These are phyloP conservation scores for Phoma herbarum DNA, from an alignment of 2,329 filamentous ascomycete species.

Conservation along the genomic window DNA sequence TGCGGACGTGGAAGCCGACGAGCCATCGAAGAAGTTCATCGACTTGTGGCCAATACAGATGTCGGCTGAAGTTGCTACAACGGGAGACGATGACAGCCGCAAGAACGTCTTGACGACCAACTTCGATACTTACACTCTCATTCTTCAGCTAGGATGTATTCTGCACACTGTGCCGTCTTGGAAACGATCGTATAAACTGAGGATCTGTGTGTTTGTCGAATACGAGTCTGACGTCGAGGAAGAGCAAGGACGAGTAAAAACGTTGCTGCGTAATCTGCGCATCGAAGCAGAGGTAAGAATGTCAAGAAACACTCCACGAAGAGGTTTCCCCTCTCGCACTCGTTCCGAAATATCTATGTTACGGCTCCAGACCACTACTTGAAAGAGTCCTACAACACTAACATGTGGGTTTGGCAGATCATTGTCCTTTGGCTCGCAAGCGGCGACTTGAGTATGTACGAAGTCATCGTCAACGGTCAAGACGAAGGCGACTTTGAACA, in stretches of 20 bases:
- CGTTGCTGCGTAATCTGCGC: conserved; percentile 79
- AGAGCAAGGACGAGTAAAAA: conserved; percentile 75
- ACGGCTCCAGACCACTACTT: not conserved
- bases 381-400: not conserved
- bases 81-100: conserved; percentile 52
- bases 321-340: not conserved
- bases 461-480: conserved; percentile 77
- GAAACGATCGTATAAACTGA: conserved; percentile 75
- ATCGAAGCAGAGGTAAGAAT: conserved; percentile 72
- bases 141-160: conserved; percentile 86
- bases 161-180: conserved; percentile 81
- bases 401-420: conserved; percentile 46
- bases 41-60: conserved; percentile 95
- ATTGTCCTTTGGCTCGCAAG: conserved; percentile 83
- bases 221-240: conserved; percentile 86
- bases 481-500: conserved; percentile 61
- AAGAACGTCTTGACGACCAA: conserved; percentile 81
- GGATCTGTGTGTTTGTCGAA: conserved; percentile 87
- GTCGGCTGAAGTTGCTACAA: conserved; percentile 80
- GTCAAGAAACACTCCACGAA: not conserved
- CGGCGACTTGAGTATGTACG: conserved; percentile 75
- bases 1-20: conserved; percentile 55
- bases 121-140: conserved; percentile 90
- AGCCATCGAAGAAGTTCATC: conserved; percentile 77
- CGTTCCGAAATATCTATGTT: not conserved